Evolutionary conservation across 1,284 basidiomycete species (phyloP).

Genomic region (Ustilago hordei): DNA sequence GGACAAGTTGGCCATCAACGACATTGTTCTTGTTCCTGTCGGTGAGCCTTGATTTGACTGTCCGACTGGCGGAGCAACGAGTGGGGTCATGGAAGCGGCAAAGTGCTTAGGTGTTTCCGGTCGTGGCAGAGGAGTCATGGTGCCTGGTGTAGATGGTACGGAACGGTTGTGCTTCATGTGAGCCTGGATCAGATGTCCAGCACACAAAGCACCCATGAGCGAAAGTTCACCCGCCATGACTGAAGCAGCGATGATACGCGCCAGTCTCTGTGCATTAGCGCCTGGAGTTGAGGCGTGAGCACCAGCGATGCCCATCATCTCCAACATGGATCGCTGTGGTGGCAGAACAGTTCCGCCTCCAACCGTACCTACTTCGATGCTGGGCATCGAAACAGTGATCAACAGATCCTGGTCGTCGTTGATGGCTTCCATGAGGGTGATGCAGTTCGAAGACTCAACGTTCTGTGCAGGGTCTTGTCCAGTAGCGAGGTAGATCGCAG

Average conservation of each 20-base stretch:
- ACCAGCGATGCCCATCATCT: constrained; percentile 67
- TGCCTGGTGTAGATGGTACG: constrained; percentile 65
- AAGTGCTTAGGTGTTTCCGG: constrained; percentile 61
- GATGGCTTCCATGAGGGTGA: constrained; percentile 95
- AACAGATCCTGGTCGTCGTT: constrained; percentile 91
- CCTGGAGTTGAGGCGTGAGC: constrained; percentile 64
- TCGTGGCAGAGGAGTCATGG: constrained; percentile 59
- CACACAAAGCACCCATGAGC: constrained; percentile 66
- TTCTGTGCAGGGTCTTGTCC: constrained; percentile 99
- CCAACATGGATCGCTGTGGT: constrained; percentile 67
- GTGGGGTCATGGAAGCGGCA: constrained; percentile 62
- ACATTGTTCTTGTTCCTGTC: constrained; percentile 39
- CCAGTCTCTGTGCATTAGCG: constrained; percentile 68
- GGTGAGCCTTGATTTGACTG: constrained; percentile 40
- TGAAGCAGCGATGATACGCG: constrained; percentile 67
- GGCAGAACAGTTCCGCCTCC: constrained; percentile 83
- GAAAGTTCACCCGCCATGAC: constrained; percentile 69
- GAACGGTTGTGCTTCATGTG: constrained; percentile 69
- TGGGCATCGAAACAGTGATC: constrained; percentile 68
- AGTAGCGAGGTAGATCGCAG: constrained; percentile 91
- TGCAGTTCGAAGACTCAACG: constrained; percentile 97
- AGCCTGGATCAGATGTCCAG: constrained; percentile 68
- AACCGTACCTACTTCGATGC: constrained; percentile 76
- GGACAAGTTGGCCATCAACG: constrained; percentile 40
- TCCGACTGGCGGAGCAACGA: constrained; percentile 56